phyloP scores from a whole-genome alignment of 2,329 filamentous ascomycete species.

The Onygenales sp. region DNA sequence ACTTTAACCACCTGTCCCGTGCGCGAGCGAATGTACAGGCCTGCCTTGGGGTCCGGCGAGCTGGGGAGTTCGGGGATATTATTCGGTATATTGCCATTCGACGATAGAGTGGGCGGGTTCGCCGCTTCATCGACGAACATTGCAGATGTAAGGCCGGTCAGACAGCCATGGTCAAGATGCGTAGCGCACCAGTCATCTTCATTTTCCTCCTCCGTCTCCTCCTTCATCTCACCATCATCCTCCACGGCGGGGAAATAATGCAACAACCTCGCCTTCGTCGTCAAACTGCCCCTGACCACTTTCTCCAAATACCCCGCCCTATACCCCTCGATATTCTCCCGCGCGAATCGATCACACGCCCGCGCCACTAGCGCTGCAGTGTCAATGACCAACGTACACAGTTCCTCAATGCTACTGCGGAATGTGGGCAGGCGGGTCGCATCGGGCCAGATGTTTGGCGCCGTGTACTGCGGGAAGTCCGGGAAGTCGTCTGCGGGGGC shows the following conservation, averaged over 20 bases:
- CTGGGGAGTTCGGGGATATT: constrained; percentile 57
- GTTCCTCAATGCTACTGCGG: constrained; percentile 57
- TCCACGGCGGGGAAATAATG: constrained; percentile 69
- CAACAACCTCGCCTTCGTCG: constrained; percentile 80
- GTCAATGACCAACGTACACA: constrained; percentile 82
- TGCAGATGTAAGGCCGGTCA: constrained; percentile 86
- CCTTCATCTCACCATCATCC: background rate
- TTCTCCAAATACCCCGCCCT: constrained; percentile 70
- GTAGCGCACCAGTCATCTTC: constrained; percentile 89
- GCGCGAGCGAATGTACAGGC: constrained; percentile 88
- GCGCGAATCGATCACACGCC: constrained; percentile 82
- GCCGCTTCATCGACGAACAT: constrained; percentile 83
- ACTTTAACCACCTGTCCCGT: constrained; percentile 79
- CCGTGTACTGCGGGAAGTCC: constrained; percentile 77
- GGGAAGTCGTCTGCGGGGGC: constrained; percentile 27
- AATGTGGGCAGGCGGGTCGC: constrained; percentile 65
- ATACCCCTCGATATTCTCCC: constrained; percentile 68
- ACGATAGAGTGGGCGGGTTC: constrained; percentile 21
- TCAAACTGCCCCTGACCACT: constrained; percentile 75
- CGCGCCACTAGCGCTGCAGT: constrained; percentile 77
- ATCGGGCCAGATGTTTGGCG: constrained; percentile 79
- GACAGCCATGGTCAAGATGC: constrained; percentile 74
- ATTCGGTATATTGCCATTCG: constrained; percentile 6
- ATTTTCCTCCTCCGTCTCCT: constrained; percentile 44
- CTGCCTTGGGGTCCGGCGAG: constrained; percentile 75